Evolutionary conservation across 176 grass and related monocot species (phyloP).

Genomic region (Themeda triandra): DNA sequence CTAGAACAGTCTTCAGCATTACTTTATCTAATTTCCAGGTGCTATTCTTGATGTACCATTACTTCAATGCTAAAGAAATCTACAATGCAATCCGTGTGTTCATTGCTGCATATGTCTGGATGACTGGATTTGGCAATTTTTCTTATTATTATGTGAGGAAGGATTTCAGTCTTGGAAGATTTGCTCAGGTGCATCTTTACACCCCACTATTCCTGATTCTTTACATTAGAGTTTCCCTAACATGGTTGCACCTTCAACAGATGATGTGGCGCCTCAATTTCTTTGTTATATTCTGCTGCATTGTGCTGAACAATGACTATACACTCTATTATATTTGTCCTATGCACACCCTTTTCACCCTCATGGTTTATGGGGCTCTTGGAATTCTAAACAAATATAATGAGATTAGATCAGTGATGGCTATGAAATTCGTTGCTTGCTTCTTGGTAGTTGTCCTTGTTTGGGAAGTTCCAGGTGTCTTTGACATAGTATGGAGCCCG

Average conservation of each 20-base stretch:
- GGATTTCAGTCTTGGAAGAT: conserved; percentile 91
- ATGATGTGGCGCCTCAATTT: conserved; percentile 99
- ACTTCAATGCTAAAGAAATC: conserved; percentile 99
- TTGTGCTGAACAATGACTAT: conserved; percentile 89
- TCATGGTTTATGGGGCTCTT: conserved; percentile 96
- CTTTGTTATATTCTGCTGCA: conserved; percentile 91
- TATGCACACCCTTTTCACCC: conserved; percentile 98
- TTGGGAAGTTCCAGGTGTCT: conserved; percentile 91
- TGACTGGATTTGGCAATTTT: conserved; percentile 99
- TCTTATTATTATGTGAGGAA: conserved; percentile 99
- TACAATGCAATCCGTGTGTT: conserved; percentile 99
- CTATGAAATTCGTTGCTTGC: conserved; percentile 70
- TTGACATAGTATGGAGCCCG: conserved; percentile 91
- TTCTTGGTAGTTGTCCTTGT: conserved; percentile 87
- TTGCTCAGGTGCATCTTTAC: conserved; percentile 73
- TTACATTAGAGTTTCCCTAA: conserved; percentile 23
- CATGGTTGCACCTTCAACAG: conserved; percentile 55
- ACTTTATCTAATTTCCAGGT: conserved; percentile 69
- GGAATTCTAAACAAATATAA: conserved; percentile 98
- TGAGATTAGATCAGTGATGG: conserved; percentile 78
- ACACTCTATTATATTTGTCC: conserved; percentile 98
- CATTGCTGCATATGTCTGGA: conserved; percentile 99
- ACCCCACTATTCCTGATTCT: conserved; percentile 11
- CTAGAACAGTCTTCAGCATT: conserved; percentile 20
- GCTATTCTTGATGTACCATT: conserved; percentile 98